Conservation (phyloP, 192 early-diverging fungal species). For the Podochytrium sp. region DNA sequence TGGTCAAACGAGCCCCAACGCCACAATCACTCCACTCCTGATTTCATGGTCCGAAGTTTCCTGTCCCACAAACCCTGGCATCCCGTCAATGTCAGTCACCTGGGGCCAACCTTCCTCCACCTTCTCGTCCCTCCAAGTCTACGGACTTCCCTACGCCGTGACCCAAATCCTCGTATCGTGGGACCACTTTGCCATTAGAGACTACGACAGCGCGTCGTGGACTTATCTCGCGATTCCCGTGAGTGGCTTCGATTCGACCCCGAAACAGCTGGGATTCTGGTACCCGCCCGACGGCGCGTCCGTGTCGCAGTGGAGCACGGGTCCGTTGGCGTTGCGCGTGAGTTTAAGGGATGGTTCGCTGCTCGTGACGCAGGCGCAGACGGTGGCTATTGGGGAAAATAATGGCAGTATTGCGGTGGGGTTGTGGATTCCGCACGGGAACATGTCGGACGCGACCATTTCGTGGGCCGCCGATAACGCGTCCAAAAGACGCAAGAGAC, state of each 20-base stretch:
- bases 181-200: background rate
- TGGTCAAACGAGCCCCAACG: background rate
- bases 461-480: no score
- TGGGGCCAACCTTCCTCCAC: background rate
- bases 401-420: background rate
- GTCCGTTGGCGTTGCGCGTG: background rate
- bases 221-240: background rate
- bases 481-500: no score
- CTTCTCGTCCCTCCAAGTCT: background rate
- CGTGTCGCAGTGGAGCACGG: background rate
- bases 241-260: no score
- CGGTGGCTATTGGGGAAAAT: background rate
- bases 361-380: background rate
- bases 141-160: background rate
- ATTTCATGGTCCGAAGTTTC: background rate
- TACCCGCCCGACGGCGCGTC: background rate
- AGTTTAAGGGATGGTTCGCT: background rate
- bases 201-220: background rate
- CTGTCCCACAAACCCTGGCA: background rate
- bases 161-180: background rate
- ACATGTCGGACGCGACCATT: no score
- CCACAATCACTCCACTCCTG: background rate
- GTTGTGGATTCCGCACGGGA: slow-evolving; percentile 6
- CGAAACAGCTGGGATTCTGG: background rate
- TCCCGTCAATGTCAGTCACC: slow-evolving; percentile 2